phyloP scores from a whole-genome alignment of 1,284 basidiomycete species.

The Cutaneotrichosporon mucoides region DNA sequence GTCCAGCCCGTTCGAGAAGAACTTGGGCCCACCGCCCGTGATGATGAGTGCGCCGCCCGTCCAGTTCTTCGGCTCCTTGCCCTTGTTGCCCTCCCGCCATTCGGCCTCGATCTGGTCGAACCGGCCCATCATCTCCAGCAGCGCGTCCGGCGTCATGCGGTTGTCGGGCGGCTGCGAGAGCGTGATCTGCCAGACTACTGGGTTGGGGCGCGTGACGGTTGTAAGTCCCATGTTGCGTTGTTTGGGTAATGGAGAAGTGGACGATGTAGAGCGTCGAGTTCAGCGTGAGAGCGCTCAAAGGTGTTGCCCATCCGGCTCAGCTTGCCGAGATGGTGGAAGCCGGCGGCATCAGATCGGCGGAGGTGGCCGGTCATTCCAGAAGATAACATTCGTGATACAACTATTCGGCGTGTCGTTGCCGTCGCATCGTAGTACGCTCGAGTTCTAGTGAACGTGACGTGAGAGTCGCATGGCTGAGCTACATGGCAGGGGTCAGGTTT shows the following conservation, averaged over 20 bases:
- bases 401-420: too few species aligned
- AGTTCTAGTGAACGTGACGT: too few species aligned
- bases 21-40: conserved; percentile 71
- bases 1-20: conserved; percentile 65
- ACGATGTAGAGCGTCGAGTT: not conserved
- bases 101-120: conserved; percentile 71
- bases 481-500: too few species aligned
- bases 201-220: conserved; percentile 28
- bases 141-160: conserved; percentile 40
- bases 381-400: too few species aligned
- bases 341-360: too few species aligned
- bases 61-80: not conserved
- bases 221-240: conserved; percentile 2
- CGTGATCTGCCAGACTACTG: conserved; percentile 37
- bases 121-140: conserved; percentile 49
- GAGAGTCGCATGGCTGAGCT: too few species aligned
- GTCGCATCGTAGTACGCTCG: too few species aligned
- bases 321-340: too few species aligned
- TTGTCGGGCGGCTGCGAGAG: conserved; percentile 47
- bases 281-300: too few species aligned
- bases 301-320: too few species aligned
- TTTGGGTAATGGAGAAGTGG: not conserved
- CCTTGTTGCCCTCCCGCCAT: conserved; percentile 56
- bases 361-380: too few species aligned
- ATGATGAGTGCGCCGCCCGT: conserved; percentile 69